A percentile compares a stretch with the other conserved stretches of the same genome.
phyloP scores from a whole-genome alignment of 2,329 filamentous ascomycete genomes.

The Cercospora brassicicola region DNA sequence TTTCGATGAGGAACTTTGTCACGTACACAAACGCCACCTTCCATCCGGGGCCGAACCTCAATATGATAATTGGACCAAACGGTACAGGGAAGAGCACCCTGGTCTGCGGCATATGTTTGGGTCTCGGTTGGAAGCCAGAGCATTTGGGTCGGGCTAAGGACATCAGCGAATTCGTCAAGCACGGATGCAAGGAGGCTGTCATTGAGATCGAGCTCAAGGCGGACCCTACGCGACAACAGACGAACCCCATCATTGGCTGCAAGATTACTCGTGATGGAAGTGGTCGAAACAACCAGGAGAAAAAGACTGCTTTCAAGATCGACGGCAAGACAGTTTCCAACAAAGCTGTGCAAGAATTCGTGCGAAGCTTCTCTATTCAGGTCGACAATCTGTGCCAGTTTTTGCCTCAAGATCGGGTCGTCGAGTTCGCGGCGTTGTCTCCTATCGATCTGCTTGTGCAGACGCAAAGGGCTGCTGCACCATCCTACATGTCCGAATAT shows the following conservation, averaged over 20 bases:
- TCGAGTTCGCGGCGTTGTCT: constrained; percentile 83
- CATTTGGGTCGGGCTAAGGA: constrained; percentile 83
- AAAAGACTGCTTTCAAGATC: constrained; percentile 75
- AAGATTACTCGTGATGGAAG: constrained; percentile 73
- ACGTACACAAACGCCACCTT: constrained; percentile 94
- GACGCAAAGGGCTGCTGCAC: constrained; percentile 84
- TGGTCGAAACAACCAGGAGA: constrained; percentile 42
- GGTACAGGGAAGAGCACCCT: constrained; percentile 97
- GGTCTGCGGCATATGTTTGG: constrained; percentile 93
- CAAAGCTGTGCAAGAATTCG: constrained; percentile 67
- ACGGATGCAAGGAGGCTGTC: constrained; percentile 71
- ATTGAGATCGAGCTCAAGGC: constrained; percentile 90
- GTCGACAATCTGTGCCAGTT: constrained; percentile 98
- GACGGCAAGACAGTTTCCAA: constrained; percentile 64
- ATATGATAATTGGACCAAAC: constrained; percentile 99
- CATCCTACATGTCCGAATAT: constrained; percentile 74
- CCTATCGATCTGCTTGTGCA: constrained; percentile 79
- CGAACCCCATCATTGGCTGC: constrained; percentile 73
- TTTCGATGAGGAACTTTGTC: constrained; percentile 85
- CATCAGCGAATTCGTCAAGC: constrained; percentile 88
- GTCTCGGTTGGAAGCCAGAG: constrained; percentile 78
- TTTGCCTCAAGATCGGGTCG: constrained; percentile 90
- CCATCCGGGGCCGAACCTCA: constrained; percentile 83
- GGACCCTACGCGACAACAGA: constrained; percentile 53
- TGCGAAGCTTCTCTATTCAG: constrained; percentile 77